phyloP scores from a whole-genome alignment of 1,284 basidiomycete species.

The Neotropicomus parvogracilis region DNA sequence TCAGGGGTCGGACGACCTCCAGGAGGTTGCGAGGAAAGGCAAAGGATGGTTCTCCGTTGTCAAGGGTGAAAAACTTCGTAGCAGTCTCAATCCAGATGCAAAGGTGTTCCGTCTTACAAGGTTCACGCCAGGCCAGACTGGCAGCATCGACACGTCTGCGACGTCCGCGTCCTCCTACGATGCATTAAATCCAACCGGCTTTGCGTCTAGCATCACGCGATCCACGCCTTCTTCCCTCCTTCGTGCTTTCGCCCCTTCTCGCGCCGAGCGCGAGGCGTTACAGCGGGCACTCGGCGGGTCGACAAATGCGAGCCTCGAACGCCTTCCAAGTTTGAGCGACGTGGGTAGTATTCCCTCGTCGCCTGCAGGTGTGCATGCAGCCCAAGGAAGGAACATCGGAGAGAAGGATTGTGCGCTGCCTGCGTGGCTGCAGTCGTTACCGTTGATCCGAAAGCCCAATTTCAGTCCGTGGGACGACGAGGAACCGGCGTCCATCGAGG shows the following conservation, averaged over 20 bases:
- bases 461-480: slow-evolving; percentile 70
- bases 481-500: slow-evolving; percentile 34
- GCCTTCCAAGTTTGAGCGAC: slow-evolving; percentile 67
- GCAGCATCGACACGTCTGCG: slow-evolving; percentile 15
- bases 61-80: slow-evolving; percentile 46
- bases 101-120: slow-evolving; percentile 69
- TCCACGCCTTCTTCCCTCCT: slow-evolving; percentile 51
- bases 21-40: slow-evolving; percentile 13
- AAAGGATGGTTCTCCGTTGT: slow-evolving; percentile 51
- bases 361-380: slow-evolving; percentile 46
- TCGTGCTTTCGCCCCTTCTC: slow-evolving; percentile 78
- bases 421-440: slow-evolving; percentile 53
- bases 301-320: slow-evolving; percentile 67
- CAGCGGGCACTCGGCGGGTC: slow-evolving; percentile 66
- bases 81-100: slow-evolving; percentile 78
- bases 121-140: slow-evolving; percentile 25
- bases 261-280: slow-evolving; percentile 74
- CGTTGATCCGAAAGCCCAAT: slow-evolving; percentile 51
- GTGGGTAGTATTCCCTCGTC: slow-evolving; percentile 65
- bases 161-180: slow-evolving; percentile 37
- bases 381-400: slow-evolving; percentile 25
- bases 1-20: slow-evolving; percentile 12
- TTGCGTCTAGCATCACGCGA: slow-evolving; percentile 38
- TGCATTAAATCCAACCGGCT: slow-evolving; percentile 55
- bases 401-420: slow-evolving; percentile 39